Percentiles rank a stretch among this genome's conserved stretches.
Evolutionary conservation across 257 asterid genomes (phyloP).

Genomic region (Craterostigma plantagineum): DNA sequence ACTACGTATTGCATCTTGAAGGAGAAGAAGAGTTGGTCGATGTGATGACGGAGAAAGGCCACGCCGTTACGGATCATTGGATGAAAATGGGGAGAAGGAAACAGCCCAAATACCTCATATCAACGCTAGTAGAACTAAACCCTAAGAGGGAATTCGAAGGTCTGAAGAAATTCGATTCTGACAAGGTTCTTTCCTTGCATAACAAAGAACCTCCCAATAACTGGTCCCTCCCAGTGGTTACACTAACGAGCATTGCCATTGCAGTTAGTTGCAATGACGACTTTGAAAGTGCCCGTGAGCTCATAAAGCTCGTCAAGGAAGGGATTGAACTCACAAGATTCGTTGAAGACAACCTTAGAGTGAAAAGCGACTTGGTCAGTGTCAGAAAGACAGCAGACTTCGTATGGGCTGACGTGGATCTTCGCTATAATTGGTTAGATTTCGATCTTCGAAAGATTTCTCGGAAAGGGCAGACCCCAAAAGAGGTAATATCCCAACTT

Average conservation of each 20-base stretch:
- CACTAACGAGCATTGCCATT: constrained; percentile 67
- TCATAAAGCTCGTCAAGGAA: constrained; percentile 30
- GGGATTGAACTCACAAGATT: constrained; percentile 32
- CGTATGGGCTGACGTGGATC: too few relatives aligned
- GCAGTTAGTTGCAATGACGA: constrained; percentile 20
- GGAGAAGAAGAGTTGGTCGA: constrained; percentile 59
- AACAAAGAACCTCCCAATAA: too few relatives aligned
- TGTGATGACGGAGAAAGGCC: constrained; percentile 32
- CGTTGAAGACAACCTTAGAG: constrained; percentile 29
- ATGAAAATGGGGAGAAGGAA: constrained; percentile 36
- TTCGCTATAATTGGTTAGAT: constrained; percentile 18
- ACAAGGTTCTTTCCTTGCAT: too few relatives aligned
- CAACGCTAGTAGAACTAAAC: constrained; percentile 26
- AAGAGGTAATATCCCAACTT: constrained; percentile 11
- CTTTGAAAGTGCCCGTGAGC: constrained; percentile 16
- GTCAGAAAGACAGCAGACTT: too few relatives aligned
- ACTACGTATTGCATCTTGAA: constrained; percentile 52
- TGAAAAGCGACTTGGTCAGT: constrained; percentile 13
- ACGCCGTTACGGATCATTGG: constrained; percentile 37
- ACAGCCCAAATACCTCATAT: constrained; percentile 36
- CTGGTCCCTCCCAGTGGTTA: too few relatives aligned
- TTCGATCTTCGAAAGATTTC: constrained; percentile 20
- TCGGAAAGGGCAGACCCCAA: constrained; percentile 12
- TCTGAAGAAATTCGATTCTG: constrained; percentile 35
- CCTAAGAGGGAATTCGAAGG: constrained; percentile 35